Percentiles rank a stretch among this genome's conserved stretches.
Conservation (phyloP, 139 green algal genomes). For the Diplosphaera chodatii region DNA sequence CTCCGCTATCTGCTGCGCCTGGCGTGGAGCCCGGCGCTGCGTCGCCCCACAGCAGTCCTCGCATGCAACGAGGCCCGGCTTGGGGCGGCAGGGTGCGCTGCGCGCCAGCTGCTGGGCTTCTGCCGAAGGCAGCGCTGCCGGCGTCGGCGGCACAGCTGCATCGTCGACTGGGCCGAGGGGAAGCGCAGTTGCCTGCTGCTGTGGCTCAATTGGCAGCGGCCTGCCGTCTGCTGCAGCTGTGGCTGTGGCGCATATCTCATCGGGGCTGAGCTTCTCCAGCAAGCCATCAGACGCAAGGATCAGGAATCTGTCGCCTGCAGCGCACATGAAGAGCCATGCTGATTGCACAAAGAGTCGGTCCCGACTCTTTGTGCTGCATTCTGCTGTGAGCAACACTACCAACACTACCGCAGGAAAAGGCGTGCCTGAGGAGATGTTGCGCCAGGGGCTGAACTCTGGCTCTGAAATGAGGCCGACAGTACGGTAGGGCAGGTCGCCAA, state of each 20-base stretch:
- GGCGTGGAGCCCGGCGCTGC: too few species aligned
- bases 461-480: constrained; percentile 16
- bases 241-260: constrained; percentile 30
- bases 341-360: too few species aligned
- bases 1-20: constrained; percentile 15
- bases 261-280: constrained; percentile 26
- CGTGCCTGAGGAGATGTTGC: background rate
- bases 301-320: constrained; percentile 15
- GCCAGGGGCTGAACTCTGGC: constrained; percentile 15
- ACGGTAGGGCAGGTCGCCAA: constrained; percentile 43
- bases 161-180: background rate
- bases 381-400: too few species aligned
- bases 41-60: background rate
- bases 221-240: background rate
- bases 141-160: background rate
- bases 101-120: background rate
- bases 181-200: background rate
- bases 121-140: background rate
- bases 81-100: background rate
- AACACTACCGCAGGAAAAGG: background rate
- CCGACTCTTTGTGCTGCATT: too few species aligned
- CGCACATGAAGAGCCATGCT: background rate
- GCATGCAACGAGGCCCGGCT: background rate
- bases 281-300: constrained; percentile 41
- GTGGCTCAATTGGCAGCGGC: background rate